These are phyloP conservation scores for Puccinia polysora DNA, from an alignment of 1,284 basidiomycete genomes.

Conservation along the genomic window DNA sequence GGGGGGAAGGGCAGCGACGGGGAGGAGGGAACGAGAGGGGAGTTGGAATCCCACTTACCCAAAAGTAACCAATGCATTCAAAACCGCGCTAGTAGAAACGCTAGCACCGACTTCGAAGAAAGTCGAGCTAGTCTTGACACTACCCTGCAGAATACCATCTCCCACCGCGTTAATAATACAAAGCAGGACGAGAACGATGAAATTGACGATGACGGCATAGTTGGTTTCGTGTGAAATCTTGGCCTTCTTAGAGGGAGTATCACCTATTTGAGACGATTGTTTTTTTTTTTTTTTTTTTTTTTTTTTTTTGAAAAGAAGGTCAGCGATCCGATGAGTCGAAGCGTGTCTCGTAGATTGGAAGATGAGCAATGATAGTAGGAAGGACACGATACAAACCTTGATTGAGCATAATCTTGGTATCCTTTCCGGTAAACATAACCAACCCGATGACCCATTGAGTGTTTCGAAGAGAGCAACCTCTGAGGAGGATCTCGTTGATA, in stretches of 20 bases:
- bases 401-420: slow-evolving; percentile 98
- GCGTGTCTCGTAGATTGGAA: not conserved
- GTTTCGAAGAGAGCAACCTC: slow-evolving; percentile 88
- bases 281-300: too few species aligned
- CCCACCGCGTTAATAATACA: slow-evolving; percentile 67
- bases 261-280: too few species aligned
- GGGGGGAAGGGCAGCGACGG: slow-evolving; percentile 53
- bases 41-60: slow-evolving; percentile 62
- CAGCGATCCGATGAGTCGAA: too few species aligned
- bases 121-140: slow-evolving; percentile 64
- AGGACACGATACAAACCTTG: not conserved
- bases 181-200: slow-evolving; percentile 71
- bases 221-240: slow-evolving; percentile 99
- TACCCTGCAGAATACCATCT: slow-evolving; percentile 67
- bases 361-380: not conserved
- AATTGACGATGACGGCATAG: slow-evolving; percentile 95
- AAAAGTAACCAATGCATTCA: slow-evolving; percentile 84
- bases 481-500: slow-evolving; percentile 91
- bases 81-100: slow-evolving; percentile 61
- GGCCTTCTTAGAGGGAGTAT: slow-evolving; percentile 69
- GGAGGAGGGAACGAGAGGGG: too few species aligned
- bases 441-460: slow-evolving; percentile 90
- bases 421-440: slow-evolving; percentile 87
- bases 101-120: slow-evolving; percentile 68
- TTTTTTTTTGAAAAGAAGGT: too few species aligned